These are phyloP conservation scores for Aspergillus indologenus DNA, from an alignment of 495 filamentous ascomycete genomes.

Conservation along the genomic window DNA sequence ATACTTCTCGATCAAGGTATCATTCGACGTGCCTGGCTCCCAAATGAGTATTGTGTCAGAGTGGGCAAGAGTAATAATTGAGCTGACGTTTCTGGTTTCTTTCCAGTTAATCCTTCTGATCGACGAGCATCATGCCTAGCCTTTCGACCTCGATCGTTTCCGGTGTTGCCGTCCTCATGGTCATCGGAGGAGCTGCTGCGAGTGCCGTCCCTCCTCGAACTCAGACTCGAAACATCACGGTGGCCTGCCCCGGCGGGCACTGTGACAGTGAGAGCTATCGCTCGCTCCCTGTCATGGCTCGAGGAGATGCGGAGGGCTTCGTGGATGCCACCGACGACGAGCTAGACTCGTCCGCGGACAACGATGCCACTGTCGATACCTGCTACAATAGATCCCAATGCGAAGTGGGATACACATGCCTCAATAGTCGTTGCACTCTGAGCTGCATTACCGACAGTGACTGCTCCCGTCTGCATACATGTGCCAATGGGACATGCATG, in stretches of 20 bases:
- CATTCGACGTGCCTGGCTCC: not conserved
- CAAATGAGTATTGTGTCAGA: no score
- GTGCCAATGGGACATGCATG: conserved; percentile 3
- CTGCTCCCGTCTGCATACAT: conserved; percentile 9
- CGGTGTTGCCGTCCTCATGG: conserved; percentile 1
- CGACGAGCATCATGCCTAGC: conserved; percentile 9
- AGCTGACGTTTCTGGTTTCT: conserved; percentile 1
- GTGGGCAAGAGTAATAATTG: not conserved
- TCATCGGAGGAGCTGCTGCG: not conserved
- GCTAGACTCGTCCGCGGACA: not conserved
- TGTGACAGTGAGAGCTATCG: not conserved
- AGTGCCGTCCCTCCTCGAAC: conserved; percentile 1
- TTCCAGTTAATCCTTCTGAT: not conserved
- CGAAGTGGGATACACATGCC: conserved; percentile 7
- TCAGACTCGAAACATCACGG: not conserved
- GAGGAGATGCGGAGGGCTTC: not conserved
- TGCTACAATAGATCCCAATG: conserved; percentile 7
- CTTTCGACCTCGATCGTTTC: not conserved
- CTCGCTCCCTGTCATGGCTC: not conserved
- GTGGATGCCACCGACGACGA: not conserved
- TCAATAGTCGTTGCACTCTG: not conserved
- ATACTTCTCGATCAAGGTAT: not conserved
- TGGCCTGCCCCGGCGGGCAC: not conserved
- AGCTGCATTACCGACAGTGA: conserved; percentile 9
- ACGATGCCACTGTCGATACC: not conserved